Conservation (phyloP, 805 yeast genomes). For the Nadsonia fulvescens region DNA sequence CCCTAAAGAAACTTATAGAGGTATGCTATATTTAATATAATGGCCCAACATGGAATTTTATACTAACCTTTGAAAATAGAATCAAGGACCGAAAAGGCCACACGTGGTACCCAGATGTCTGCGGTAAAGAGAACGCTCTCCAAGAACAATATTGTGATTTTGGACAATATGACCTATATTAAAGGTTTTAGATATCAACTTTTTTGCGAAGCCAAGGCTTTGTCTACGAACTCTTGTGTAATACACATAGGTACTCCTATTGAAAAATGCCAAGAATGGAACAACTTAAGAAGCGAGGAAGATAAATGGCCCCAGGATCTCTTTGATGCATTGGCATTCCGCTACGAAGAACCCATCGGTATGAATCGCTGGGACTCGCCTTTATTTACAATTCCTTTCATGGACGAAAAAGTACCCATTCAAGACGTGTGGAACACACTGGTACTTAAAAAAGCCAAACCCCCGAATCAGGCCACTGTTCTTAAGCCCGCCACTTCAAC, state of each 20-base stretch:
- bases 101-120: slow-evolving; percentile 70
- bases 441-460: slow-evolving; percentile 34
- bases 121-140: slow-evolving; percentile 74
- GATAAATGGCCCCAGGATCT: slow-evolving; percentile 47
- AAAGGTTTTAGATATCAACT: slow-evolving; percentile 92
- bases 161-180: slow-evolving; percentile 77
- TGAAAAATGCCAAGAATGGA: slow-evolving; percentile 47
- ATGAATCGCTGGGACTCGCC: slow-evolving; percentile 90
- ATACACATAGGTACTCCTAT: slow-evolving; percentile 59
- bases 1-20: slow-evolving; percentile 40
- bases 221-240: slow-evolving; percentile 66
- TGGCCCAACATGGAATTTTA: no score
- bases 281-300: slow-evolving; percentile 16
- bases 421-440: slow-evolving; percentile 39
- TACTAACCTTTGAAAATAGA: no score
- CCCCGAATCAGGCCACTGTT: slow-evolving; percentile 71
- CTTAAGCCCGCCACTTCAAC: slow-evolving; percentile 64
- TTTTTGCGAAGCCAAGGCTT: slow-evolving; percentile 80
- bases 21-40: no score
- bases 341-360: slow-evolving; percentile 88
- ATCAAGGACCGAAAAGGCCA: slow-evolving; percentile 58
- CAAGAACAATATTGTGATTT: slow-evolving; percentile 51
- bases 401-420: slow-evolving; percentile 36
- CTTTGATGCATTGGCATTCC: slow-evolving; percentile 49
- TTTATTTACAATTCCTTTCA: slow-evolving; percentile 47